These are phyloP conservation scores for Kwoniella heveanensis DNA, from an alignment of 768 basidiomycete species.

Conservation along the genomic window DNA sequence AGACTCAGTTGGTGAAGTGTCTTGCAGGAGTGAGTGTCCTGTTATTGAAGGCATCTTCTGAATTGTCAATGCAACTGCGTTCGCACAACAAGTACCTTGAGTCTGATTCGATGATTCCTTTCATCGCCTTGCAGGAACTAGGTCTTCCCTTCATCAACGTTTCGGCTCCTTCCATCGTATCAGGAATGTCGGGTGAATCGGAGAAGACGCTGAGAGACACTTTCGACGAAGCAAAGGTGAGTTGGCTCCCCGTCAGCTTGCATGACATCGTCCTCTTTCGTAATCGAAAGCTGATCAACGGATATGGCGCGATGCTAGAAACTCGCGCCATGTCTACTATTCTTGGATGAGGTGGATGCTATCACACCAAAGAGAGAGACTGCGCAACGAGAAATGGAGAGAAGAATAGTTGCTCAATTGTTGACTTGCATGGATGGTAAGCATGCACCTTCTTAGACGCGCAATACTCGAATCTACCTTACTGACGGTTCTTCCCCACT, in stretches of 20 bases:
- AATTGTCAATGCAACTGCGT: too few species aligned
- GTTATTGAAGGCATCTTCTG: too few species aligned
- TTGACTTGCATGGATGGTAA: slow-evolving; percentile 98
- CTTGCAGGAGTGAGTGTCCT: slow-evolving; percentile 98
- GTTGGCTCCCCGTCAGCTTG: slow-evolving; percentile 26
- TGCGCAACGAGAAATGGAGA: slow-evolving; percentile 97
- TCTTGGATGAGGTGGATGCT: slow-evolving; percentile 97
- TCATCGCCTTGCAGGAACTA: slow-evolving; percentile 66
- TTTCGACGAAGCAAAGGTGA: slow-evolving; percentile 93
- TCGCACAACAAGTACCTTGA: too few species aligned
- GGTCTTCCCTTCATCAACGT: slow-evolving; percentile 89
- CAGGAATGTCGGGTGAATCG: slow-evolving; percentile 97
- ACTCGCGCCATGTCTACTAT: slow-evolving; percentile 86
- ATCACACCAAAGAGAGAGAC: slow-evolving; percentile 97
- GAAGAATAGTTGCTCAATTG: slow-evolving; percentile 95
- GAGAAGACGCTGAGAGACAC: slow-evolving; percentile 95
- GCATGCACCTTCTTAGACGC: slow-evolving; percentile 36
- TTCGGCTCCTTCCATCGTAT: slow-evolving; percentile 93
- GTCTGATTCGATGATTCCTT: too few species aligned
- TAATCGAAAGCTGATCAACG: too few species aligned
- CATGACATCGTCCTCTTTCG: too few species aligned
- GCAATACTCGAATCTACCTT: not conserved
- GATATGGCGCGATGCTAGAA: too few species aligned
- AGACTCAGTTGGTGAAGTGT: slow-evolving; percentile 90
- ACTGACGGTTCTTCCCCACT: too few species aligned